Evolutionary conservation across 129 eudicot genomes (phyloP).

Genomic region (Arctium lappa): DNA sequence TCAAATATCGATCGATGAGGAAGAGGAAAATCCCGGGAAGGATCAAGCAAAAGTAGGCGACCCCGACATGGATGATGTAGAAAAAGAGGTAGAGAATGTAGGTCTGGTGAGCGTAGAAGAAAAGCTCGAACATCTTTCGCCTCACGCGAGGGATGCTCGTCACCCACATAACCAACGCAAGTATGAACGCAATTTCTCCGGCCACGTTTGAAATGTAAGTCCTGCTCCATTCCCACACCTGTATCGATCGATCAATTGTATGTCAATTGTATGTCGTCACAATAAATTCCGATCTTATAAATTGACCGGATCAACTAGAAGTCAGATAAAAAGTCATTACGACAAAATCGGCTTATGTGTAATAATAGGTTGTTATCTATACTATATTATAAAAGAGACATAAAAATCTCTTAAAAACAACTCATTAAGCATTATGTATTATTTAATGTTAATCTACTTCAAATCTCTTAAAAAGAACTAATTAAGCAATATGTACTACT

Average conservation of each 20-base stretch:
- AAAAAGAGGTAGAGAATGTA: constrained; percentile 51
- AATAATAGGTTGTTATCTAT: no score
- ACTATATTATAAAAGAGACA: no score
- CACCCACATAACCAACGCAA: constrained; percentile 49
- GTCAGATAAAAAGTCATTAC: no score
- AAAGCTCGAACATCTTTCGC: constrained; percentile 62
- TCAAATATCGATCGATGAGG: constrained; percentile 58
- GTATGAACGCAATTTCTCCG: constrained; percentile 53
- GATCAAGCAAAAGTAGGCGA: constrained; percentile 51
- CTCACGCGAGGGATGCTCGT: constrained; percentile 49
- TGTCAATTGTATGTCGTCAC: no score
- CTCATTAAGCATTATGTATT: no score
- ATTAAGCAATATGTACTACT: no score
- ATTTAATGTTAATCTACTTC: no score
- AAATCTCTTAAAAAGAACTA: no score
- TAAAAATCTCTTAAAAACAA: no score
- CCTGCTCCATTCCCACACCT: constrained; percentile 60
- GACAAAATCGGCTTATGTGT: no score
- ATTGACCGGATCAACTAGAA: no score
- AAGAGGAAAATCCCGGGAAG: constrained; percentile 78
- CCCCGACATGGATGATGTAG: constrained; percentile 65
- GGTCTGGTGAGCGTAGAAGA: constrained; percentile 66
- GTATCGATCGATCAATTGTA: background rate
- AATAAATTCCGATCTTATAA: no score
- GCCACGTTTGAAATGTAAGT: constrained; percentile 55